A percentile compares a stretch with the other conserved stretches of the same genome.
phyloP scores from a whole-genome alignment of 768 basidiomycete species.

The Mrakia blollopis region DNA sequence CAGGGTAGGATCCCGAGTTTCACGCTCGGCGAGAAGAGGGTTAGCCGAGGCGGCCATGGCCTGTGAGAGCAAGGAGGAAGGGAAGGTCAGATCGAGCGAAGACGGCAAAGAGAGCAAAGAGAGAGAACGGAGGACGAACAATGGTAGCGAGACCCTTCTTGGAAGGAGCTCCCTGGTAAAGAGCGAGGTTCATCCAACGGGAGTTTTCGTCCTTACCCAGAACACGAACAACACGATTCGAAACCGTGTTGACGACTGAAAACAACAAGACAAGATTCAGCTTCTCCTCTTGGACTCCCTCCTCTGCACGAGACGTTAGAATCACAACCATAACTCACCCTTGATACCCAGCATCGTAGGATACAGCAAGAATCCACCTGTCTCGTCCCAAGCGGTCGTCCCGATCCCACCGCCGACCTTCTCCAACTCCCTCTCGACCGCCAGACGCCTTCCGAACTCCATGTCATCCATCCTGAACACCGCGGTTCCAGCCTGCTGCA shows the following conservation, averaged over 20 bases:
- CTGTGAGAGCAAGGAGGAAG: slow-evolving; percentile 45
- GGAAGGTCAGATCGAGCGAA: not conserved
- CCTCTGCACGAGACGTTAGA: too few relatives aligned
- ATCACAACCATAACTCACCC: slow-evolving; percentile 53
- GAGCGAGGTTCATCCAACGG: slow-evolving; percentile 75
- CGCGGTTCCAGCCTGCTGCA: slow-evolving; percentile 97
- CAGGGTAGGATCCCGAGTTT: slow-evolving; percentile 78
- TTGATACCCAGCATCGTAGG: slow-evolving; percentile 92
- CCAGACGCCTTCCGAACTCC: slow-evolving; percentile 97
- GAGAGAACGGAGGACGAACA: slow-evolving; percentile 46
- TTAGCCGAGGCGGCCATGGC: slow-evolving; percentile 96
- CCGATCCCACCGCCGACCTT: slow-evolving; percentile 54
- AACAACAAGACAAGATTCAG: not conserved
- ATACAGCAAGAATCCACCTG: slow-evolving; percentile 88
- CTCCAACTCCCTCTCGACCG: slow-evolving; percentile 86
- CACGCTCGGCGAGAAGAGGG: slow-evolving; percentile 83
- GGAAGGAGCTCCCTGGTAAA: slow-evolving; percentile 91
- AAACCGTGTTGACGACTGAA: slow-evolving; percentile 85
- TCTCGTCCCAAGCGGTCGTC: slow-evolving; percentile 90
- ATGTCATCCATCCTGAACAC: slow-evolving; percentile 92
- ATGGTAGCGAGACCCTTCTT: slow-evolving; percentile 80
- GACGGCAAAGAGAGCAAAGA: not conserved
- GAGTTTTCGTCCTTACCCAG: slow-evolving; percentile 91
- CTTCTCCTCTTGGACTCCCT: too few relatives aligned
- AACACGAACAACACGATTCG: slow-evolving; percentile 81